A percentile compares a stretch with the other conserved stretches of the same genome.
These are phyloP conservation scores for Nidula niveotomentosa DNA, from an alignment of 1,284 basidiomycete species.

Conservation along the genomic window DNA sequence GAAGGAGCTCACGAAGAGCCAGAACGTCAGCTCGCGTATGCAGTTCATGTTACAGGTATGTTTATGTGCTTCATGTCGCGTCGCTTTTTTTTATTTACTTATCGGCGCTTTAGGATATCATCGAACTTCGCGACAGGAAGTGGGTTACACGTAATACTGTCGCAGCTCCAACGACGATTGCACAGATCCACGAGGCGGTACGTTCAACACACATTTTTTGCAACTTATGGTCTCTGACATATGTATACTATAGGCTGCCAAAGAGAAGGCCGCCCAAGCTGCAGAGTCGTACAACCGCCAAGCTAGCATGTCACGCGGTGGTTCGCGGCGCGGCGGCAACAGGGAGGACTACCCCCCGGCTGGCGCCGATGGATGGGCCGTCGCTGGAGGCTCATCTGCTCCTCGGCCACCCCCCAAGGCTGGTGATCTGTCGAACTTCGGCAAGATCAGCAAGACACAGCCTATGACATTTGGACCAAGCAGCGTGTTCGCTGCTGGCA, in stretches of 20 bases:
- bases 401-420: constrained; percentile 73
- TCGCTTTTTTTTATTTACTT: constrained; percentile 9
- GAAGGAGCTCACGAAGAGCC: constrained; percentile 75
- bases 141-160: constrained; percentile 80
- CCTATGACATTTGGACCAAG: constrained; percentile 76
- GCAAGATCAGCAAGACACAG: constrained; percentile 74
- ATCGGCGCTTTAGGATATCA: constrained; percentile 63
- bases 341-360: constrained; percentile 53
- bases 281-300: constrained; percentile 51
- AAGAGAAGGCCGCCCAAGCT: constrained; percentile 69
- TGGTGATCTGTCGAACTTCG: constrained; percentile 86
- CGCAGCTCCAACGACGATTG: constrained; percentile 86
- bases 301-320: constrained; percentile 57
- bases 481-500: constrained; percentile 68
- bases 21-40: constrained; percentile 83
- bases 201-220: constrained; percentile 20
- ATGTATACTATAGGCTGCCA: constrained; percentile 35
- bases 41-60: constrained; percentile 92
- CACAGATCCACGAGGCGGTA: constrained; percentile 87
- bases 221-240: background rate
- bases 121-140: constrained; percentile 83
- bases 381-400: constrained; percentile 56
- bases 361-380: constrained; percentile 86
- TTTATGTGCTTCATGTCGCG: constrained; percentile 10
- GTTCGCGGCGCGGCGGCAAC: constrained; percentile 86